A percentile compares a stretch with the other conserved stretches of the same genome.
Evolutionary conservation across 257 asterid genomes (phyloP).

Genomic region (Marsdenia floribunda): DNA sequence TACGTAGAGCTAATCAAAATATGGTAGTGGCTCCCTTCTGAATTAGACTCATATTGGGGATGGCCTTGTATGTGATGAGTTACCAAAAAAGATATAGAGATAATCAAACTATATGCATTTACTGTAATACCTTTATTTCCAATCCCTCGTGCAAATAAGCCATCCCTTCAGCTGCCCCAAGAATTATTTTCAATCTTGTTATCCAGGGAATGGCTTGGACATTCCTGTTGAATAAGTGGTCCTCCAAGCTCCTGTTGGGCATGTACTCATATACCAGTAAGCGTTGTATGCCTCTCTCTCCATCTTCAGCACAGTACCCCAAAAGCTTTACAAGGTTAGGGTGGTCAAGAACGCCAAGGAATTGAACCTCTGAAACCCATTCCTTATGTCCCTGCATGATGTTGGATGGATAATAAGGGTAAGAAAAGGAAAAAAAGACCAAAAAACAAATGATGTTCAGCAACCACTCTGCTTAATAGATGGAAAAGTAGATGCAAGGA

Average conservation of each 20-base stretch:
- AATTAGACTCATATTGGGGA: no score
- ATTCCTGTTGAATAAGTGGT: slow-evolving; percentile 67
- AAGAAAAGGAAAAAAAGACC: not conserved
- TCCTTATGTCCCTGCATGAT: slow-evolving; percentile 75
- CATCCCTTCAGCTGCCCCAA: slow-evolving; percentile 93
- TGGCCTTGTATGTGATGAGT: not conserved
- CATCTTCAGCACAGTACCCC: slow-evolving; percentile 82
- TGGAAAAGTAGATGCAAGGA: not conserved
- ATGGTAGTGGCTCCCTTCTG: no score
- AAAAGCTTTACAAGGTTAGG: slow-evolving; percentile 84
- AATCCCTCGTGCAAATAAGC: slow-evolving; percentile 80
- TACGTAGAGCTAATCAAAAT: not conserved
- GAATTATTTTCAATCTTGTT: slow-evolving; percentile 61
- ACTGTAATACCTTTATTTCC: slow-evolving; percentile 55
- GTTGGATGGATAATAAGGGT: slow-evolving; percentile 1
- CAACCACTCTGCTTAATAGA: not conserved
- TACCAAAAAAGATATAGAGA: not conserved
- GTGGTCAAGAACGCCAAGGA: slow-evolving; percentile 82
- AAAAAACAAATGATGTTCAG: not conserved
- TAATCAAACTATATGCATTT: not conserved
- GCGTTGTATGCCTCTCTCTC: slow-evolving; percentile 89
- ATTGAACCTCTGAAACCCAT: slow-evolving; percentile 93
- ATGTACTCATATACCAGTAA: slow-evolving; percentile 81
- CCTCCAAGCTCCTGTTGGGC: slow-evolving; percentile 85
- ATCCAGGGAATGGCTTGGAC: slow-evolving; percentile 66